Evolutionary conservation across 352 stramenopile genomes (phyloP), one percentile per base, ranked within the genome.

Genomic region (Globisporangium spinosum): DNA sequence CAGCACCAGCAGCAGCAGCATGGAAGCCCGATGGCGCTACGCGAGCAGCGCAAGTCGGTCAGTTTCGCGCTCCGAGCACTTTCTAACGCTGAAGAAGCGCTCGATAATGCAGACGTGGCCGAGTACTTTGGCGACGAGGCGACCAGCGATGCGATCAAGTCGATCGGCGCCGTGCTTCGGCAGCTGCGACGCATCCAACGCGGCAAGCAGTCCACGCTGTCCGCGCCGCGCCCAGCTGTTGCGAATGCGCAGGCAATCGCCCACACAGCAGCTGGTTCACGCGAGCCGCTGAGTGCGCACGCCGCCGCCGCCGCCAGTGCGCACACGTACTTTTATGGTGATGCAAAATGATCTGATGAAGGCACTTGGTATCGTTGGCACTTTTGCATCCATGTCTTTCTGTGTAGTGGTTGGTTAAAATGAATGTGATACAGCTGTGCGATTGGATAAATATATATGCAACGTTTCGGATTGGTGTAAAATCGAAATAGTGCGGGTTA

Each of bases 321-420:
- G 20, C 73, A 80, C 57, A 64, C 73, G 38, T 83, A 77, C 54
- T 79, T 83, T 22, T 83, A 83, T 32, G 74, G 74, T 13, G 5
- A 65, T 56, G 51, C 32, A 27, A 55, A 56, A 9, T 64, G n/a
- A 29, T 45, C 10, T 12, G 5, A 45, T 51, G 40, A 15, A 20
- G 13, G 38, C 13, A 20, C 6, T 38, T 12, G 10, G 10, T 40
- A 4, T 2, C 5, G n/a, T n/a, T 49, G 15, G 40, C 40, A 47
- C 5, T 47, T 47, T 17, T n/a, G 40, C 40, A 38, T 38, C 32
- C 15, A 49, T 49, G 40, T 27, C 2, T 27, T 27, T 23, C 47
- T 23, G 17, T 25, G 47, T 25, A 25, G 47, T 55, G 47, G 27
- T 55, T 55, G 47, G 47, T 23, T 55, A 25, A 15, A 55, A 55